These are phyloP conservation scores for Mycena albidolilacea DNA, from an alignment of 768 basidiomycete species.

Conservation along the genomic window DNA sequence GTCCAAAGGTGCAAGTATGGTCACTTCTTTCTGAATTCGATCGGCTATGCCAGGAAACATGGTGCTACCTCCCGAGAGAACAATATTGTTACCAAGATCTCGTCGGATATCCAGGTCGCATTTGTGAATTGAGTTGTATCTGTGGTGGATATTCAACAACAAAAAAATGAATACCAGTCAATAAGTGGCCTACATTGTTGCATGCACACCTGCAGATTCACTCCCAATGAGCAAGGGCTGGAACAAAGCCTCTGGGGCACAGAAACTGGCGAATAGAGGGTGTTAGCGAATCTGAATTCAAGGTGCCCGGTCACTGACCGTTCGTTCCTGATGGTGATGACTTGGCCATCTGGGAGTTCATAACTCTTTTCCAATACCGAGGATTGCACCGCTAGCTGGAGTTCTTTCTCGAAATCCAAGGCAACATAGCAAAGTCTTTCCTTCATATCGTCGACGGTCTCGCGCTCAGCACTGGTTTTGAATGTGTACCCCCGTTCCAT, in stretches of 20 bases:
- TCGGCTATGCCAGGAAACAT: slow-evolving; percentile 46
- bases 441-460: slow-evolving; percentile 86
- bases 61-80: slow-evolving; percentile 21
- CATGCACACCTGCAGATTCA: slow-evolving; percentile 56
- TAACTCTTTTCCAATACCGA: slow-evolving; percentile 7
- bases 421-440: slow-evolving; percentile 70
- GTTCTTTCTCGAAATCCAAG: slow-evolving; percentile 21
- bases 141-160: not conserved
- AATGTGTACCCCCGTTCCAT: slow-evolving; percentile 82
- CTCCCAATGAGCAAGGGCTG: slow-evolving; percentile 75
- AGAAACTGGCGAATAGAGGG: slow-evolving; percentile 55
- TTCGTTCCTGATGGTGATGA: slow-evolving; percentile 82
- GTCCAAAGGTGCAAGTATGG: slow-evolving; percentile 70
- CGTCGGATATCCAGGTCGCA: slow-evolving; percentile 14
- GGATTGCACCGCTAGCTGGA: not conserved
- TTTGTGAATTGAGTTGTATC: slow-evolving; percentile 20
- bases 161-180: no score
- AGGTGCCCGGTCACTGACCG: slow-evolving; percentile 44
- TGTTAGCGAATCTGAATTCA: not conserved
- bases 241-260: slow-evolving; percentile 81
- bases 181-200: slow-evolving; percentile 42
- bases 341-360: slow-evolving; percentile 42
- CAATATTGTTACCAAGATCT: slow-evolving; percentile 6
- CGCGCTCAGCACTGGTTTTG: slow-evolving; percentile 78
- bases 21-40: slow-evolving; percentile 82